phyloP scores from a whole-genome alignment of 1,284 basidiomycete genomes.

The Macrocystidia cucumis region DNA sequence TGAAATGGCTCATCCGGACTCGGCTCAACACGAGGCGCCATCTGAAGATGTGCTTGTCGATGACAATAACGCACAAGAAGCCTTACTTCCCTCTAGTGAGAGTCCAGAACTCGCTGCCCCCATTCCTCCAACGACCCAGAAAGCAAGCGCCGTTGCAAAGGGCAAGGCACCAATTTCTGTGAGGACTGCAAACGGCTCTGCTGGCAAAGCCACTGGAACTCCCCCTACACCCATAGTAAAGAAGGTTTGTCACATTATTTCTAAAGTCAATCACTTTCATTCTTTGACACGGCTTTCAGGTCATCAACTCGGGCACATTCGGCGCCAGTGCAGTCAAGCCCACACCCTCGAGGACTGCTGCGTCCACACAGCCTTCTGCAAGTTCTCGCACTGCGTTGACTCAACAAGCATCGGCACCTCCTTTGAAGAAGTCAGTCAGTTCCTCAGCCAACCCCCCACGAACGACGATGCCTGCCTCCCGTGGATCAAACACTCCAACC shows the following conservation, averaged over 20 bases:
- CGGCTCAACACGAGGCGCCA: no score
- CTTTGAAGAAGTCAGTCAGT: constrained; percentile 43
- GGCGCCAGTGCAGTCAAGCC: constrained; percentile 49
- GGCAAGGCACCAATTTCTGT: no score
- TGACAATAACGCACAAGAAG: no score
- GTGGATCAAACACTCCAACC: constrained; percentile 16
- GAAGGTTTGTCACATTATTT: constrained; percentile 40
- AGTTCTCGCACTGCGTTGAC: constrained; percentile 16
- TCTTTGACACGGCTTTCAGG: constrained; percentile 28
- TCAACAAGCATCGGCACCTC: constrained; percentile 24
- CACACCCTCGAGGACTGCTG: no score
- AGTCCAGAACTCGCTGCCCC: no score
- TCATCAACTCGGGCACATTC: constrained; percentile 62
- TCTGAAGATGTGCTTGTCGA: no score
- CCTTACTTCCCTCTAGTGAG: no score
- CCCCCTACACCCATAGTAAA: constrained; percentile 51
- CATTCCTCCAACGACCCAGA: no score
- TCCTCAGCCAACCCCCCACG: constrained; percentile 31
- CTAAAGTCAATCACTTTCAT: constrained; percentile 13
- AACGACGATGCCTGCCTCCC: constrained; percentile 31
- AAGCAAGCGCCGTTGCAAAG: no score
- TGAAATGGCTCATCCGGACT: no score
- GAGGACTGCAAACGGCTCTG: constrained; percentile 27
- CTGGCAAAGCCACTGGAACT: constrained; percentile 34
- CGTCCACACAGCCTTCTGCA: constrained; percentile 33